Evolutionary conservation across 2,329 filamentous ascomycete species (phyloP).

Genomic region (Verticillium tricorpus): DNA sequence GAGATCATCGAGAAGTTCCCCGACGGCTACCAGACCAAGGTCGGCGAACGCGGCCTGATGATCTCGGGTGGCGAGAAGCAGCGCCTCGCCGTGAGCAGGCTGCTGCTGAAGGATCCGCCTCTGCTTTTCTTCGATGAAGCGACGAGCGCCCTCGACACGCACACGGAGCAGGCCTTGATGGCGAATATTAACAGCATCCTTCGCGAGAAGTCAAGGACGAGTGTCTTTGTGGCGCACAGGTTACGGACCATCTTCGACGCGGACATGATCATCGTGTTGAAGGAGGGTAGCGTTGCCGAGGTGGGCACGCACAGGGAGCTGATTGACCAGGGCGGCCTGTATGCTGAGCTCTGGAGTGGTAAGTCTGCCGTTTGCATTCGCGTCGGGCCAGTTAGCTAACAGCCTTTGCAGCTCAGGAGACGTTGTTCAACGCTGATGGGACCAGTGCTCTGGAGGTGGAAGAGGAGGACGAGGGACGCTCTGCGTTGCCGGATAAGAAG

Average conservation of each 20-base stretch:
- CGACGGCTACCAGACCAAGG: constrained; percentile 85
- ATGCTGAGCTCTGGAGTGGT: constrained; percentile 89
- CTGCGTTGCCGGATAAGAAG: not conserved
- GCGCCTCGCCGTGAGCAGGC: constrained; percentile 74
- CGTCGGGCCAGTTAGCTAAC: constrained; percentile 9
- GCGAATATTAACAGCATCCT: constrained; percentile 90
- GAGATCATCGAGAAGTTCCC: constrained; percentile 76
- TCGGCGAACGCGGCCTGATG: constrained; percentile 94
- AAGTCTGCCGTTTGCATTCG: constrained; percentile 30
- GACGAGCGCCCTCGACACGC: constrained; percentile 86
- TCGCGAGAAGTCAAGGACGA: constrained; percentile 82
- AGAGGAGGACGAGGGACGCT: not conserved
- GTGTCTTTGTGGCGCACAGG: constrained; percentile 91
- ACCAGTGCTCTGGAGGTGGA: constrained; percentile 41
- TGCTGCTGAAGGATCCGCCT: constrained; percentile 85
- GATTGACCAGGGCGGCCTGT: constrained; percentile 73
- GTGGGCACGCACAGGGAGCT: constrained; percentile 82
- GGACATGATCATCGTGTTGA: constrained; percentile 87
- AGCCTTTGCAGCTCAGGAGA: constrained; percentile 53
- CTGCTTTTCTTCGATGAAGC: constrained; percentile 94
- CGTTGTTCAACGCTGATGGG: constrained; percentile 46
- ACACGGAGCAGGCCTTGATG: constrained; percentile 87
- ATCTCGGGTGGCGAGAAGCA: constrained; percentile 95
- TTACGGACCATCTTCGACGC: constrained; percentile 91
- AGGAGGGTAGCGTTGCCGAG: constrained; percentile 80